These are phyloP conservation scores for Hermanozyma aechmeae DNA, from an alignment of 805 yeast species.

Conservation along the genomic window DNA sequence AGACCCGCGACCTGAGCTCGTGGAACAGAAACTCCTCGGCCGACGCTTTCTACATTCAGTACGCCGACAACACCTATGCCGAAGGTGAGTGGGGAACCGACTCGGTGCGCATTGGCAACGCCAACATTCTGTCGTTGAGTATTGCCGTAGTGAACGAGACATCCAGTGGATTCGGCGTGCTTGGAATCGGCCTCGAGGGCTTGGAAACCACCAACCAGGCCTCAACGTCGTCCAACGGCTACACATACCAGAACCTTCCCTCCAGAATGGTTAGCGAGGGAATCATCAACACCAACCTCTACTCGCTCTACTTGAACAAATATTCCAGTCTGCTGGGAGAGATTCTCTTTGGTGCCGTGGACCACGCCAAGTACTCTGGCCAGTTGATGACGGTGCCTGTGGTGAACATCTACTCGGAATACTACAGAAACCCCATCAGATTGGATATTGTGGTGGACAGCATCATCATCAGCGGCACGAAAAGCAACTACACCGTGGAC, in stretches of 20 bases:
- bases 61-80: conserved; percentile 43
- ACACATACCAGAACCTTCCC: conserved; percentile 60
- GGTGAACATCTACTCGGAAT: conserved; percentile 23
- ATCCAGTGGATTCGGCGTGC: conserved; percentile 58
- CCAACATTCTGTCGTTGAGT: conserved; percentile 40
- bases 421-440: conserved; percentile 26
- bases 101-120: conserved; percentile 40
- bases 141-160: conserved; percentile 69
- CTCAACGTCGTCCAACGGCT: conserved; percentile 6
- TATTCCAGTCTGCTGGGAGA: conserved; percentile 21
- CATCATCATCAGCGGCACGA: conserved; percentile 7
- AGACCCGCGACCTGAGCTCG: conserved; percentile 27
- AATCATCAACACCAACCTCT: conserved; percentile 42
- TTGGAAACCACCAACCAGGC: conserved; percentile 50
- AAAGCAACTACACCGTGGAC: not conserved
- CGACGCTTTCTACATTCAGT: conserved; percentile 30
- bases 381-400: conserved; percentile 28
- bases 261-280: conserved; percentile 49
- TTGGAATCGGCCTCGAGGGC: conserved; percentile 64
- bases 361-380: conserved; percentile 27
- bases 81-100: conserved; percentile 57
- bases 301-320: conserved; percentile 53
- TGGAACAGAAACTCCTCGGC: conserved; percentile 34
- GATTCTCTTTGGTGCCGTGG: conserved; percentile 35
- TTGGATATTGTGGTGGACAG: conserved; percentile 41